Evolutionary conservation across 305 asterid species (phyloP), one percentile per base, ranked within the genome.

Genomic region (Solanum hybrid): DNA sequence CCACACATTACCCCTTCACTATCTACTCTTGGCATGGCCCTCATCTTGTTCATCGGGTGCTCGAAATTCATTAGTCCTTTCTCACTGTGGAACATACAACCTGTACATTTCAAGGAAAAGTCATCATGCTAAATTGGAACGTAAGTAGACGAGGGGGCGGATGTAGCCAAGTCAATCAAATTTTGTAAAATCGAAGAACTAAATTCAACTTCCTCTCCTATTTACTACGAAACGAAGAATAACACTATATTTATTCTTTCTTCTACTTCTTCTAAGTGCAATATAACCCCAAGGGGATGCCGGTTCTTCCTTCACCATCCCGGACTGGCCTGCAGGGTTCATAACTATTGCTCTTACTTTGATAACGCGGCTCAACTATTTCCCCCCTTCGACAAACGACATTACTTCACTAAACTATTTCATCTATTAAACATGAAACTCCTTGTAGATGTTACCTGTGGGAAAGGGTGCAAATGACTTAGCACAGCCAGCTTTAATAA

Each of bases 401-500:
- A 45, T 0, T 14, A 45, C 61, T 45, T 45, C 3, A 11, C 79
- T 0, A 73, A 73, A 73, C 1, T 73, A 76, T 31, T 29, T 7
- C 80, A 15, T 29, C 34, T 7, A 15, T 15, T 2, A 14, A 79
- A 5, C 0, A n/a, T 41, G 17, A 17, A 29, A 45, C 1, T 17
- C 20, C 39, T 29, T 45, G 3, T 10, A 83, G 29, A 17, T 84
- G 4, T 80, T 94, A 96, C 99, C 98, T 79, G 93, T 87, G 5
- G 99, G 98, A 72, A 97, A 97, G 14, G 98, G 98, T 1, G 98
- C 98, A 92, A 94, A 97, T 22, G 99, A 97, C 83, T 94, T 97
- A 12, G 96, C 98, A 87, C 99, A 97, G 0, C 97, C 97, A 2
- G 92, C 94, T 94, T 96, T 97, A 13, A 97, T 94, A 14, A 94